phyloP scores from a whole-genome alignment of 2,329 filamentous ascomycete species.

The Cladosporium austrohemisphaericum region DNA sequence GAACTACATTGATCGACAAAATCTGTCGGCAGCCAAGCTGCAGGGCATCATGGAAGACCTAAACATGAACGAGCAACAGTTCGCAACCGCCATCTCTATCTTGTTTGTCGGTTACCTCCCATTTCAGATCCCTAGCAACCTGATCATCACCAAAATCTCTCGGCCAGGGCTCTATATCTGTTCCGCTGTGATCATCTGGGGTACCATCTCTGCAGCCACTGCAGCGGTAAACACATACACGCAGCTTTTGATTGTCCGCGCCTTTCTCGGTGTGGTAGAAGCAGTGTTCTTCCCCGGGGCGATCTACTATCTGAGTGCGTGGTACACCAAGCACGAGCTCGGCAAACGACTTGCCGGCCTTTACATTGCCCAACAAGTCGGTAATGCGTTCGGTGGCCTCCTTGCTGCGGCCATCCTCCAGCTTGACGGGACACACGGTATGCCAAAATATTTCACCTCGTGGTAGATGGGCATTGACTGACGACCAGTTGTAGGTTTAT shows the following conservation, averaged over 20 bases:
- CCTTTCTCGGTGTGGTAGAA: constrained; percentile 44
- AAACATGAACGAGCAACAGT: constrained; percentile 41
- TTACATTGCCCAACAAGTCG: constrained; percentile 41
- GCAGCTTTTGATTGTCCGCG: constrained; percentile 36
- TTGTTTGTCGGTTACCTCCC: constrained; percentile 40
- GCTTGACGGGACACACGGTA: constrained; percentile 51
- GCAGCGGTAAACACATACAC: constrained; percentile 34
- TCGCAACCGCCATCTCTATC: constrained; percentile 43
- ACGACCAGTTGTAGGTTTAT: constrained; percentile 56
- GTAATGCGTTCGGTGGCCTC: constrained; percentile 52
- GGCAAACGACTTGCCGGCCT: constrained; percentile 18
- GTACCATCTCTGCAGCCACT: constrained; percentile 32
- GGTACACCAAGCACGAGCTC: constrained; percentile 53
- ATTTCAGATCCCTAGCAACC: constrained; percentile 36
- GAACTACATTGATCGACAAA: constrained; percentile 20
- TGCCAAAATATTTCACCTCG: constrained; percentile 33
- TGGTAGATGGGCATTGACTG: too few species aligned
- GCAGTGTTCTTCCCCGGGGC: constrained; percentile 36
- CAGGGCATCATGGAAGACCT: constrained; percentile 41
- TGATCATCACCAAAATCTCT: constrained; percentile 35
- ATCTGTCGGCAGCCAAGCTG: constrained; percentile 20
- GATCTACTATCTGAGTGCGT: constrained; percentile 36
- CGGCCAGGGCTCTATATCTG: constrained; percentile 32
- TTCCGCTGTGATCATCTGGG: constrained; percentile 35
- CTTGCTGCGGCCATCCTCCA: constrained; percentile 59